These are phyloP conservation scores for Aspergillus leporis DNA, from an alignment of 495 filamentous ascomycete genomes.

Conservation along the genomic window DNA sequence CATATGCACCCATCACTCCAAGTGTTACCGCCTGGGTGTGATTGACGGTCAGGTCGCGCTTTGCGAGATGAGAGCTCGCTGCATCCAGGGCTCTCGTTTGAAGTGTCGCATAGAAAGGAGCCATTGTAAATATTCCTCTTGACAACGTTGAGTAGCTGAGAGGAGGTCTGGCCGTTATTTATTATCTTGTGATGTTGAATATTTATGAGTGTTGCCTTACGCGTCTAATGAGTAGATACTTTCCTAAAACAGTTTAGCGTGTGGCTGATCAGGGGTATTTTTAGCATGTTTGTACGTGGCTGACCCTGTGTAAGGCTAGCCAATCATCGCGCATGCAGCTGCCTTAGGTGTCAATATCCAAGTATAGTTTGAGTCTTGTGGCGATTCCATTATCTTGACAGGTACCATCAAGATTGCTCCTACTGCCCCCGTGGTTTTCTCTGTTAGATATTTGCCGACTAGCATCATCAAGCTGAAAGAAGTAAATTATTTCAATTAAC, in stretches of 20 bases:
- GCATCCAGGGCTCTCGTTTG: slow-evolving; percentile 25
- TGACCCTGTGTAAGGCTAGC: background rate
- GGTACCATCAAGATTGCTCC: too few relatives aligned
- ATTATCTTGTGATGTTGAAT: background rate
- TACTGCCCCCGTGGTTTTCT: too few relatives aligned
- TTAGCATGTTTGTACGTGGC: slow-evolving; percentile 5
- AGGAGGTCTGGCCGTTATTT: slow-evolving; percentile 12
- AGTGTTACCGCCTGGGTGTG: slow-evolving; percentile 73
- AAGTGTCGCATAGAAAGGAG: slow-evolving; percentile 31
- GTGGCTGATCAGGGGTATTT: slow-evolving; percentile 5
- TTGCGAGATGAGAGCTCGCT: slow-evolving; percentile 30
- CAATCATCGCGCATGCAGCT: background rate
- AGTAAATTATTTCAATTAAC: too few relatives aligned
- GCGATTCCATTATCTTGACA: too few relatives aligned
- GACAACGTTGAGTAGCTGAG: slow-evolving; percentile 11
- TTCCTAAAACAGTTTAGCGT: background rate
- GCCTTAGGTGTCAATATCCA: background rate
- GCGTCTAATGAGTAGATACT: background rate
- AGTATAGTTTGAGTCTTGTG: too few relatives aligned
- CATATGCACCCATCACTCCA: slow-evolving; percentile 67
- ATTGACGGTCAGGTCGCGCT: slow-evolving; percentile 62
- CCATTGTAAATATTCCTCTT: slow-evolving; percentile 27
- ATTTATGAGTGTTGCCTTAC: background rate
- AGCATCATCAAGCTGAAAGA: too few relatives aligned
- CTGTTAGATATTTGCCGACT: too few relatives aligned